Base-by-base conservation (phyloP, 1,284 basidiomycete genomes). In the Polyporus tsugae region DNA sequence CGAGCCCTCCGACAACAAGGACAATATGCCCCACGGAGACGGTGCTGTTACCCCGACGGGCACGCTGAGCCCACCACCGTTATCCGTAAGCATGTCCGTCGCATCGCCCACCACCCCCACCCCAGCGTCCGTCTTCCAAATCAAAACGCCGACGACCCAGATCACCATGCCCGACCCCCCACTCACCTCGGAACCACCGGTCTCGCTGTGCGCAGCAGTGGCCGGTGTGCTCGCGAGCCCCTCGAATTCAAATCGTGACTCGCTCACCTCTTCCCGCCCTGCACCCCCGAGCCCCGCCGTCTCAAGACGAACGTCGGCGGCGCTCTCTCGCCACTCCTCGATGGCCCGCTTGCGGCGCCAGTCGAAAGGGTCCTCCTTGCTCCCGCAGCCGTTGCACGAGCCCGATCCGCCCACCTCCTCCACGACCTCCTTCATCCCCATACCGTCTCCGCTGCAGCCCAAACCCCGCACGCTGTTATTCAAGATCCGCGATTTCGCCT, bases 401-500 rank as follows among this genome's bases (percentile, higher is more conserved):
- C 67, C 72, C 4, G 69, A 75, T 57, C 68, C 74, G 19, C 75
- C 75, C 35, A 67, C 76, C 6, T 78, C 76, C 11, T 75, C 78
- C 49, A 68, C 70, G 5, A 63, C 73, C 44, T 65, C 73, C 29
- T 59, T 72, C 62, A 66, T 38, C 36, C 33, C 44, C 22, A 39
- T 73, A 38, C 70, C 73, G 13, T 49, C 74, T 39, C 64, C 73
- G 64, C 46, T 25, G 46, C 72, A 65, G 71, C 53, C 68, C 44
- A 72, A 72, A 58, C 73, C 63, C 44, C 72, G 60, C 63, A 75
- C 77, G 44, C 64, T 70, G 11, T 72, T 81, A 36, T 84, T 91
- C 76, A 85, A 84, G 71, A 86, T 92, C 59, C 86, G 89, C 22
- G 91, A 92, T 76, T 92, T 86, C 75, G 91, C 84, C 6, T 92